phyloP scores from a whole-genome alignment of 2,329 filamentous ascomycete genomes.

The Daldinia sp. region DNA sequence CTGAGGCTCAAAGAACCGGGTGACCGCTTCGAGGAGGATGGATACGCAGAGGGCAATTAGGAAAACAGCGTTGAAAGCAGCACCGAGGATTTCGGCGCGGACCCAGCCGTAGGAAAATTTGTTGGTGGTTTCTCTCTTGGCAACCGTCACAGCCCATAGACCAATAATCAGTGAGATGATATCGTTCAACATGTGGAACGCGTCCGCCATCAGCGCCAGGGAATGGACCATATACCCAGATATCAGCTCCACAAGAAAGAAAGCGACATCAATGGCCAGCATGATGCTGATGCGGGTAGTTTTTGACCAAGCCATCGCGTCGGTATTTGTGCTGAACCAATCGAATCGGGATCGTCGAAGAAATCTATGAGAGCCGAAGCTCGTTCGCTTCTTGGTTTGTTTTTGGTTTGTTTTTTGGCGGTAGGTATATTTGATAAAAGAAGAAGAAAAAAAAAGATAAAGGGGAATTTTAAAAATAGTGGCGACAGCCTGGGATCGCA shows the following conservation, averaged over 20 bases:
- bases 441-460: neutral
- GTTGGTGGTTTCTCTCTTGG: slow-evolving; percentile 84
- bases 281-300: slow-evolving; percentile 91
- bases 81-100: slow-evolving; percentile 94
- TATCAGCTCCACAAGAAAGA: slow-evolving; percentile 89
- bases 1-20: slow-evolving; percentile 90
- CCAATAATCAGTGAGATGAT: slow-evolving; percentile 93
- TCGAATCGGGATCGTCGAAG: slow-evolving; percentile 4
- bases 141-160: slow-evolving; percentile 92
- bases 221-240: slow-evolving; percentile 89
- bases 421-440: neutral
- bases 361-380: slow-evolving; percentile 4
- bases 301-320: slow-evolving; percentile 85
- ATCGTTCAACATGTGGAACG: slow-evolving; percentile 99
- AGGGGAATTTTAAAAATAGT: slow-evolving; percentile 18
- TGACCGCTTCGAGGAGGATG: slow-evolving; percentile 94
- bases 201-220: slow-evolving; percentile 91
- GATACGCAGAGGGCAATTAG: slow-evolving; percentile 94
- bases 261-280: slow-evolving; percentile 85
- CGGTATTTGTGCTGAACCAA: slow-evolving; percentile 12
- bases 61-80: slow-evolving; percentile 97
- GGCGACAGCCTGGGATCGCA: slow-evolving; percentile 8
- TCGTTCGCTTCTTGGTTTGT: neutral
- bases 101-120: slow-evolving; percentile 98
- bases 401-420: no score